A percentile compares a stretch with the other conserved stretches of the same genome.
phyloP scores from a whole-genome alignment of 164 flowering plant genomes.

The Echeveria elegans region DNA sequence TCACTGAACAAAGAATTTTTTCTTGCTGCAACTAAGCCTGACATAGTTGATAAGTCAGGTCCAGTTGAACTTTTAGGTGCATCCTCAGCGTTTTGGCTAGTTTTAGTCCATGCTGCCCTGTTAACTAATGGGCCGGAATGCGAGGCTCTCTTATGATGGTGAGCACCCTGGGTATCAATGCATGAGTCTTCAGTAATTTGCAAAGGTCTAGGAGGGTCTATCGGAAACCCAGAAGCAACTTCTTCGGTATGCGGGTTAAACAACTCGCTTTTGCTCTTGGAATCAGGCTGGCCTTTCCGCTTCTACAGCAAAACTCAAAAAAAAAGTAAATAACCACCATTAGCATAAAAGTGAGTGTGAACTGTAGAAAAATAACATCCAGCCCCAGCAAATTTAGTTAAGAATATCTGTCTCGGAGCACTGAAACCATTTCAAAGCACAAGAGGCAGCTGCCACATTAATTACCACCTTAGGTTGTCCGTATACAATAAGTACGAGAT shows the following conservation, averaged over 20 bases:
- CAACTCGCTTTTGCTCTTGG: conserved; percentile 87
- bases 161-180: conserved; percentile 30
- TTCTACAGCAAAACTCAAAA: conserved; percentile 37
- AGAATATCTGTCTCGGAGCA: not conserved
- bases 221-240: conserved; percentile 94
- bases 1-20: conserved; percentile 57
- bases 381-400: not conserved
- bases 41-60: conserved; percentile 47
- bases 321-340: not conserved
- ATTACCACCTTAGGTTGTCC: not conserved
- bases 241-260: conserved; percentile 87
- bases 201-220: conserved; percentile 85
- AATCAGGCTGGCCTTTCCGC: conserved; percentile 56
- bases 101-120: conserved; percentile 71
- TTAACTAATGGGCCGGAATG: conserved; percentile 90
- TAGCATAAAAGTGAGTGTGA: no score
- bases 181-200: conserved; percentile 44
- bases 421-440: not conserved
- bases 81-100: conserved; percentile 51
- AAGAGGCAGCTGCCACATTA: not conserved
- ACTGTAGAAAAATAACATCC: not conserved
- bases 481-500: not conserved
- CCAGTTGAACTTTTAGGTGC: conserved; percentile 55
- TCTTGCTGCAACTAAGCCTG: conserved; percentile 64
- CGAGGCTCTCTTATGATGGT: conserved; percentile 64